Base-by-base conservation (phyloP, 306 rosid genomes). In the Sicyos baderoa region DNA sequence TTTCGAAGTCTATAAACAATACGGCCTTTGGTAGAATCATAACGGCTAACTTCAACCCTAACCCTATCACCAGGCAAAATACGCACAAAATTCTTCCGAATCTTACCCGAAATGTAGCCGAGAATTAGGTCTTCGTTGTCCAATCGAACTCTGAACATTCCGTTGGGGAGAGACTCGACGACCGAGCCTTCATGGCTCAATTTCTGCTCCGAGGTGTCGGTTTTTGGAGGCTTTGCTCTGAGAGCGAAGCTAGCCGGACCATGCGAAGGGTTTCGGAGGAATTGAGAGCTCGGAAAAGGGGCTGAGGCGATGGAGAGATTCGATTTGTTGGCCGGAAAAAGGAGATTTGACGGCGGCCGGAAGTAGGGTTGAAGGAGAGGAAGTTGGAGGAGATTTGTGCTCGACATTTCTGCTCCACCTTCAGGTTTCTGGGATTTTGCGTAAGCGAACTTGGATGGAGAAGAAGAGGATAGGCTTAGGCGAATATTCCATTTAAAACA, bases 21-120 rank as follows among this genome's bases (percentile, higher is more conserved):
- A 2, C 86, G 83, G 42, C 84, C 88, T 54, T 76, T 75, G 6
- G 82, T 77, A 32, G 86, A 79, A 66, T 84, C 86, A 45, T 84
- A 84, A 53, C 88, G 86, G 51, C 77, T 84, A 19, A 84, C 88
- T 70, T 84, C 88, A 66, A 81, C 80, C 60, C 70, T 81, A 23
- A 84, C 86, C 74, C 88, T 79, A 69, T 84, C 88, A 17, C 88
- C 88, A 51, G 86, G 86, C 60, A 84, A 57, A 1, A 84, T 79
- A 27, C 86, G 76, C 11, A 84, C 83, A 23, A 75, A 84, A 72
- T 79, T 84, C 88, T 84, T 81, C 14, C 88, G 80, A 76, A 84
- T 84, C 53, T 76, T 81, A 57, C 86, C 84, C 29, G 79, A 84
- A 14, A 84, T 84, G 74, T 84, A 84, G 59, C 88, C 88, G 35